Evolutionary conservation across 306 rosid species (phyloP).

Genomic region (Mimosa bimucronata): DNA sequence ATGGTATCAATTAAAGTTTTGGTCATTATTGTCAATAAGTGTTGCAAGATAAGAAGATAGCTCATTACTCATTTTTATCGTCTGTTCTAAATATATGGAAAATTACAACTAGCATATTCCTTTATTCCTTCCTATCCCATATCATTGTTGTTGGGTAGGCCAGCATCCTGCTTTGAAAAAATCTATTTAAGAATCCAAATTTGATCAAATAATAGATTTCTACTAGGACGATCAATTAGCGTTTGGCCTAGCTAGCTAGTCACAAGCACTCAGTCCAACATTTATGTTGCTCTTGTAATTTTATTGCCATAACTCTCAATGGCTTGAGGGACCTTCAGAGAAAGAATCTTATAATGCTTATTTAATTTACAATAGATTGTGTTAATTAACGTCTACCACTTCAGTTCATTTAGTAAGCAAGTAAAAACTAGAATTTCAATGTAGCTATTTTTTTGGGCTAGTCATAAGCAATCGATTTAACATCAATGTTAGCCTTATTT

Average conservation of each 20-base stretch:
- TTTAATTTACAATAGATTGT: neutral
- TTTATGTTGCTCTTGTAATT: too few relatives aligned
- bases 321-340: neutral
- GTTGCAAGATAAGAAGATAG: neutral
- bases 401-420: too few relatives aligned
- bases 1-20: slow-evolving; percentile 36
- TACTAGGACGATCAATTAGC: neutral
- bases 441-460: neutral
- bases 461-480: neutral
- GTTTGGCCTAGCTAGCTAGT: neutral
- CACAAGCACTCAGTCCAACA: neutral
- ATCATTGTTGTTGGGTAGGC: slow-evolving; percentile 3
- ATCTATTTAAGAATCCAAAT: neutral
- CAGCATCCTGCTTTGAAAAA: neutral
- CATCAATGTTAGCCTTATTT: neutral
- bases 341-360: neutral
- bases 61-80: neutral
- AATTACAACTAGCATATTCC: neutral
- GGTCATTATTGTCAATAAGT: slow-evolving; percentile 18
- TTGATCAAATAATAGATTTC: neutral
- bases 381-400: too few relatives aligned
- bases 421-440: neutral
- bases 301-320: neutral
- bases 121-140: slow-evolving; percentile 25
- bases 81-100: too few relatives aligned